Conservation (phyloP, 176 grass and related monocot genomes). For the Aegilops tauschii region DNA sequence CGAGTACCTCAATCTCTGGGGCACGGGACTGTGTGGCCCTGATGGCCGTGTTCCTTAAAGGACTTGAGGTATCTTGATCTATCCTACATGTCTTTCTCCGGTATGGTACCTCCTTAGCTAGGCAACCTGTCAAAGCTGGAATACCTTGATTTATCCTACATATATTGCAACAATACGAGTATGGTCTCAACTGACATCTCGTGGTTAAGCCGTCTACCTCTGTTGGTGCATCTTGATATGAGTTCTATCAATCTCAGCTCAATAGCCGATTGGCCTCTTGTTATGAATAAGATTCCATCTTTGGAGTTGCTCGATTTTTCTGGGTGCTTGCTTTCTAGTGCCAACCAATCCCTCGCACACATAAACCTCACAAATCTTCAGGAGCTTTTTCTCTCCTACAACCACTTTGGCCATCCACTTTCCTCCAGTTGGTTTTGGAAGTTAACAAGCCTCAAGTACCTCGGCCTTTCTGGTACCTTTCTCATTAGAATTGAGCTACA, state of each 20-base stretch:
- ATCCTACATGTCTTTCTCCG: background rate
- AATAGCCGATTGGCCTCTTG: background rate
- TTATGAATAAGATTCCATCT: background rate
- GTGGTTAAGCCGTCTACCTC: background rate
- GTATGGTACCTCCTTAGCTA: background rate
- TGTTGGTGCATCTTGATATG: background rate
- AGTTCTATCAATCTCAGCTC: background rate
- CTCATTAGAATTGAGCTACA: background rate
- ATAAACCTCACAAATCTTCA: background rate
- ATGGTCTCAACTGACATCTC: background rate
- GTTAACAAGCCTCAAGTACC: background rate
- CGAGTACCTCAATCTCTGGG: background rate
- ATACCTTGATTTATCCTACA: background rate
- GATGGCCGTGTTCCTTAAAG: background rate
- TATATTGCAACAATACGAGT: fast-evolving
- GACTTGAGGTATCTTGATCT: constrained; percentile 25
- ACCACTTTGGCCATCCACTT: background rate
- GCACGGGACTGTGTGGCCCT: background rate
- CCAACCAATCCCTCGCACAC: background rate
- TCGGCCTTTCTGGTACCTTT: background rate
- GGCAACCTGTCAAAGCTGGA: constrained; percentile 16
- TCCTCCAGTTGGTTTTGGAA: background rate
- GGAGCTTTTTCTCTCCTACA: fast-evolving
- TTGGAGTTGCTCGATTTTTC: background rate
- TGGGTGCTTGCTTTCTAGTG: background rate